Conservation (phyloP, 2,329 filamentous ascomycete genomes). For the Ophiostoma sp. region DNA sequence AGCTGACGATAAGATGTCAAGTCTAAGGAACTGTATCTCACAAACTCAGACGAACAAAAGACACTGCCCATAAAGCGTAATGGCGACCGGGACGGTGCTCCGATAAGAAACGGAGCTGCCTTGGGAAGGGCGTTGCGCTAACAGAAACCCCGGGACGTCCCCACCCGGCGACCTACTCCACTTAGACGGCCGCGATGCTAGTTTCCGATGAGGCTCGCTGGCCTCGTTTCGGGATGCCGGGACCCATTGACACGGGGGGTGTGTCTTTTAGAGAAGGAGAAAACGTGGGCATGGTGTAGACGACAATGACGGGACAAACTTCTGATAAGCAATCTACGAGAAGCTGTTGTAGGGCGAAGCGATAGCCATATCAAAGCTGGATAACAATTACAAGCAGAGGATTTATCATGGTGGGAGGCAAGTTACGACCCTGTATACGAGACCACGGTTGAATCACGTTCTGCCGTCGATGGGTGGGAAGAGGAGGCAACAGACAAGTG, state of each 20-base stretch:
- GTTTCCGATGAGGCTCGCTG: constrained; percentile 7
- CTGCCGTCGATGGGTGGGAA: background rate
- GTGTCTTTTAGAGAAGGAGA: background rate
- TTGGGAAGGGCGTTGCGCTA: background rate
- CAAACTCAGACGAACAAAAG: background rate
- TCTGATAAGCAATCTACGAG: constrained; percentile 7
- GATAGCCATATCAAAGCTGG: background rate
- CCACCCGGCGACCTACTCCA: background rate
- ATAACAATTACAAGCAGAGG: background rate
- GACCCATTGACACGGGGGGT: background rate
- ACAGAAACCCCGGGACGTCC: background rate
- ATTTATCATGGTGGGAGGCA: background rate
- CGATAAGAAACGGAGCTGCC: constrained; percentile 10
- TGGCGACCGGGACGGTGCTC: background rate
- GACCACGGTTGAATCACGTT: background rate
- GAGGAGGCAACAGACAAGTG: background rate
- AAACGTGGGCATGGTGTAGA: background rate
- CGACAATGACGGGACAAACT: background rate
- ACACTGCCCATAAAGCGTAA: background rate
- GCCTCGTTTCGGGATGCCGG: constrained; percentile 8
- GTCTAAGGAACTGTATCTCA: background rate
- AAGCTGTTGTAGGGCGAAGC: background rate
- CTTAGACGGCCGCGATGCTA: constrained; percentile 14
- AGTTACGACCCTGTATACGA: background rate
- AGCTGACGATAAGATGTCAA: background rate